Conservation (phyloP, 257 asterid species). For the Ligustrum vulgare region DNA sequence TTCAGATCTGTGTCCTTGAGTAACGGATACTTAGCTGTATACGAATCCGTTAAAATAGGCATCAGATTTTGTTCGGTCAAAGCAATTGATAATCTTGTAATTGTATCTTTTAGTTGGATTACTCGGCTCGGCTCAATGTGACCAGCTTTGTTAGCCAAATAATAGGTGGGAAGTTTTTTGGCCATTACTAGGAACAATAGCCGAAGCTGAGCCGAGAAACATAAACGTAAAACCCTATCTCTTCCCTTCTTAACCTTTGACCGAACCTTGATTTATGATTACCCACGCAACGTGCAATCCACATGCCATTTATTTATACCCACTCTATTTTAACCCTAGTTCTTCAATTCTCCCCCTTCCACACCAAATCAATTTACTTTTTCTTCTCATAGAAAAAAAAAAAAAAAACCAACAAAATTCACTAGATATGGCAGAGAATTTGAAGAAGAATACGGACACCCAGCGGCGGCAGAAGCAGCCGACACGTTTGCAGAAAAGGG, state of each 20-base stretch:
- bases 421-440: slow-evolving; percentile 39
- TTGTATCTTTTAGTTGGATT: slow-evolving; percentile 27
- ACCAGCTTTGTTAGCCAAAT: slow-evolving; percentile 11
- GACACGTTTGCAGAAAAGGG: slow-evolving; percentile 53
- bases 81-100: slow-evolving; percentile 29
- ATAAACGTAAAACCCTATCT: not conserved
- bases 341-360: slow-evolving; percentile 1
- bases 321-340: not conserved
- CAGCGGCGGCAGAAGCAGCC: slow-evolving; percentile 39
- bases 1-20: slow-evolving; percentile 12
- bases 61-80: slow-evolving; percentile 30
- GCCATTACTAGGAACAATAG: not conserved
- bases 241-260: slow-evolving; percentile 38
- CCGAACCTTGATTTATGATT: slow-evolving; percentile 25
- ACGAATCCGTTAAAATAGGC: slow-evolving; percentile 14
- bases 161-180: not conserved
- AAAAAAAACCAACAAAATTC: not conserved
- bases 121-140: slow-evolving; percentile 17
- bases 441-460: slow-evolving; percentile 20
- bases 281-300: slow-evolving; percentile 45
- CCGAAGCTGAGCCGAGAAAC: slow-evolving; percentile 34
- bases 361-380: not conserved
- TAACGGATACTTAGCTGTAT: slow-evolving; percentile 23
- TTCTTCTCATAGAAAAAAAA: not conserved
- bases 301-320: slow-evolving; percentile 51